Evolutionary conservation across 495 filamentous ascomycete genomes (phyloP).

Genomic region (Gamarada debralockiae): DNA sequence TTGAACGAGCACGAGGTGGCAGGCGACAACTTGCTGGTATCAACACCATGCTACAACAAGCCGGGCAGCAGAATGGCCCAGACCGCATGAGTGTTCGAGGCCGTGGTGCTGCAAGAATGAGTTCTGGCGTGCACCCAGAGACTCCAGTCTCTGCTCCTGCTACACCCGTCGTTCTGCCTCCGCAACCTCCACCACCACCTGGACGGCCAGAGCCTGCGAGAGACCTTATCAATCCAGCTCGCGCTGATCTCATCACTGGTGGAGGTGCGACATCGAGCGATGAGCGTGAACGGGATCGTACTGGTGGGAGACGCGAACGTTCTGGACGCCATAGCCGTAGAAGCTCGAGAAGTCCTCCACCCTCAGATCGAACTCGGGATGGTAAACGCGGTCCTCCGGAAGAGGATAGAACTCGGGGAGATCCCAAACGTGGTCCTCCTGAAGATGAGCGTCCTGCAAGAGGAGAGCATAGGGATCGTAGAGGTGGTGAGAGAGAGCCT

Average conservation of each 20-base stretch:
- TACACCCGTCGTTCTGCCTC: constrained; percentile 12
- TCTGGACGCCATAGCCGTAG: constrained; percentile 29
- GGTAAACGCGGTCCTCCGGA: constrained; percentile 15
- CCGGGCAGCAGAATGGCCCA: constrained; percentile 28
- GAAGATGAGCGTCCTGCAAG: constrained; percentile 19
- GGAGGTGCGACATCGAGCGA: constrained; percentile 26
- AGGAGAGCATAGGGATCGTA: constrained; percentile 23
- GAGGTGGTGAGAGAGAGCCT: constrained; percentile 30
- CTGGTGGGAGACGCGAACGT: constrained; percentile 22
- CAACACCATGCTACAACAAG: constrained; percentile 46
- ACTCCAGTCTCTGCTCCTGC: constrained; percentile 12
- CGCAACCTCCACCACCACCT: constrained; percentile 6
- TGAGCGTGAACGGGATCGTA: constrained; percentile 25
- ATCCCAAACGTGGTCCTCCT: constrained; percentile 14
- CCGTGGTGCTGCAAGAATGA: constrained; percentile 37
- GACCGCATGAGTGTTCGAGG: constrained; percentile 27
- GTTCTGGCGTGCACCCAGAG: constrained; percentile 29
- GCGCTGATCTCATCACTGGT: constrained; percentile 23
- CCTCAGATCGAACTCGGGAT: constrained; percentile 26
- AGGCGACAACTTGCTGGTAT: constrained; percentile 46
- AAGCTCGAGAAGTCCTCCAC: constrained; percentile 28
- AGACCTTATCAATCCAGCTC: constrained; percentile 17
- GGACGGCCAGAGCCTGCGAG: constrained; percentile 2
- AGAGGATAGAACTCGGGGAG: not conserved
- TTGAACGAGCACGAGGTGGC: constrained; percentile 38